Percentiles rank a stretch among this genome's conserved stretches.
phyloP scores from a whole-genome alignment of 1,284 basidiomycete species.

The Quambalaria eucalypti region DNA sequence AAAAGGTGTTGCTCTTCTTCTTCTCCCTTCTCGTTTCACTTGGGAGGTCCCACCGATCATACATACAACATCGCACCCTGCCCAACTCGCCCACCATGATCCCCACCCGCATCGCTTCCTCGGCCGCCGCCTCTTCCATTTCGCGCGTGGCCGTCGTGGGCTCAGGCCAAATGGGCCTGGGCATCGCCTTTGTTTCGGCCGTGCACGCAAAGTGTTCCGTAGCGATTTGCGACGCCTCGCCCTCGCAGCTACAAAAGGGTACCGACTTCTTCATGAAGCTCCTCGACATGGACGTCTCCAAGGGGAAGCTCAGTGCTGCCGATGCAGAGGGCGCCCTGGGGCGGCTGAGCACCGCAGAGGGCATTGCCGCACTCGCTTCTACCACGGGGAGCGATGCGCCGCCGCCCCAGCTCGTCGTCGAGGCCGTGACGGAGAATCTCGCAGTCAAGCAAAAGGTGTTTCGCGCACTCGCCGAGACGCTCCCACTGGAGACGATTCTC shows the following conservation, averaged over 20 bases:
- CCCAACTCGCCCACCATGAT: slow-evolving; percentile 21
- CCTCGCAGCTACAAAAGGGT: slow-evolving; percentile 61
- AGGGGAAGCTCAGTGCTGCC: slow-evolving; percentile 63
- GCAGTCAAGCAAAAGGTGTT: slow-evolving; percentile 74
- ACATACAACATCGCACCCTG: too few relatives aligned
- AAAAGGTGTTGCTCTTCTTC: too few relatives aligned
- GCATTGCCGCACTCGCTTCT: slow-evolving; percentile 50
- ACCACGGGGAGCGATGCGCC: too few relatives aligned
- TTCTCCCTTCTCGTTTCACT: too few relatives aligned
- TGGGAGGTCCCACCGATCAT: too few relatives aligned
- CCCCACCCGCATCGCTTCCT: slow-evolving; percentile 13
- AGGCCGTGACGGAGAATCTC: slow-evolving; percentile 85
- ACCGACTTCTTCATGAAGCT: slow-evolving; percentile 61
- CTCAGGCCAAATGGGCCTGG: slow-evolving; percentile 49
- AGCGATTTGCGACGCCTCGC: slow-evolving; percentile 20
- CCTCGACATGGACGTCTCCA: slow-evolving; percentile 75
- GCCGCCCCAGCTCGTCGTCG: slow-evolving; percentile 83
- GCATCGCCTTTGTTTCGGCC: slow-evolving; percentile 76
- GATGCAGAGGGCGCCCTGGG: slow-evolving; percentile 64
- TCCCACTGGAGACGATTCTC: slow-evolving; percentile 68
- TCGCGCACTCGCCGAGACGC: slow-evolving; percentile 58
- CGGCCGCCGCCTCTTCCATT: slow-evolving; percentile 5
- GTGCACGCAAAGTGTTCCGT: slow-evolving; percentile 23
- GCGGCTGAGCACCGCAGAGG: slow-evolving; percentile 35
- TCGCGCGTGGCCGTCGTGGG: neutral